phyloP scores from a whole-genome alignment of 1,284 basidiomycete genomes.

The Somion occarium region DNA sequence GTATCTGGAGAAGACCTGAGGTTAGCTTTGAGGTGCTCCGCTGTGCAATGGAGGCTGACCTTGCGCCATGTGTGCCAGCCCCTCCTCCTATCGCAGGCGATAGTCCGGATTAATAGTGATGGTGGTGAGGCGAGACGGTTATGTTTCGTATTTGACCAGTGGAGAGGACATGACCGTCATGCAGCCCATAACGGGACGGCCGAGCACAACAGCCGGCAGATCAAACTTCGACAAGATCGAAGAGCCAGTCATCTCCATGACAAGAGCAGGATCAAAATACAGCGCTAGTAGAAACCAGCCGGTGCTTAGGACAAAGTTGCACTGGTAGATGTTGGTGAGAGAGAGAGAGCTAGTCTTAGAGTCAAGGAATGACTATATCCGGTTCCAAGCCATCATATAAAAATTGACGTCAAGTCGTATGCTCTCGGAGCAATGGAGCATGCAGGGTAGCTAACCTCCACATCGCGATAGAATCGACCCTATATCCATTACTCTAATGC shows the following conservation, averaged over 20 bases:
- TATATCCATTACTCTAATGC: background rate
- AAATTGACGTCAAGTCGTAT: too few relatives aligned
- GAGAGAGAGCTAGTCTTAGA: too few relatives aligned
- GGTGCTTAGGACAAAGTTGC: background rate
- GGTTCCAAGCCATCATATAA: too few relatives aligned
- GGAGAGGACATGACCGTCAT: background rate
- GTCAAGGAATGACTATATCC: too few relatives aligned
- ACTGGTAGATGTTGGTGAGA: too few relatives aligned
- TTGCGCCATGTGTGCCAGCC: conserved; percentile 6
- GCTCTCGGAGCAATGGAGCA: too few relatives aligned
- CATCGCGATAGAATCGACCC: too few relatives aligned
- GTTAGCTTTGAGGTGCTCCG: background rate
- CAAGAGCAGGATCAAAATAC: background rate
- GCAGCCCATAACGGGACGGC: background rate
- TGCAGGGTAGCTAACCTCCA: too few relatives aligned
- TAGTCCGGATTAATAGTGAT: background rate
- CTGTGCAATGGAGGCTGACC: conserved; percentile 1
- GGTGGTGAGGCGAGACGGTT: background rate
- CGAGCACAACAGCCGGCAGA: background rate
- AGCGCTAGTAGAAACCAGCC: background rate
- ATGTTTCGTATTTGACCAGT: background rate
- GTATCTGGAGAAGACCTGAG: conserved; percentile 1
- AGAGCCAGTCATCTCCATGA: background rate
- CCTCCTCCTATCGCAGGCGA: background rate
- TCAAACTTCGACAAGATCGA: background rate